Evolutionary conservation across 2,329 filamentous ascomycete genomes (phyloP), one percentile per base, ranked within the genome.

Genomic region (Cladophialophora yegresii): DNA sequence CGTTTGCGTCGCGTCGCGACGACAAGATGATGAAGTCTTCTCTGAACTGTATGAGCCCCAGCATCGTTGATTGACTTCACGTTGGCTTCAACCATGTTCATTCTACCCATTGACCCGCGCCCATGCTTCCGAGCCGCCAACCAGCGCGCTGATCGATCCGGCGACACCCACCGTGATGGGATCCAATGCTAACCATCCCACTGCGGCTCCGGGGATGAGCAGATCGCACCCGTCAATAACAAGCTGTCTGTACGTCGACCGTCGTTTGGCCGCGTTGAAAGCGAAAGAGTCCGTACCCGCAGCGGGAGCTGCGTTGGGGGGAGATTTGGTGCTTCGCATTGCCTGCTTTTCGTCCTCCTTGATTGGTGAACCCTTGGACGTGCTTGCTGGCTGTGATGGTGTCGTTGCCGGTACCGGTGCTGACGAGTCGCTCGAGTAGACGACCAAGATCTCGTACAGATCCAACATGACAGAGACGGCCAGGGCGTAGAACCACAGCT

Each of bases 401-500:
- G 33, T 16, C 4, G 33, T 4, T 2, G 33, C 12, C 13, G 13
- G 33, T 40, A 3, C 12, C 36, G 36, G 16, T n/a, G 36, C 12
- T 13, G 36, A 16, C 8, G 43, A 13, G 2, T 36, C 12, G 12
- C 16, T 20, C 6, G 54, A 51, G 23, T 53, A 43, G n/a, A 64
- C 45, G 22, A 58, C 40, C 9, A 55, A 55, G 23, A 85, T 72
- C 65, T 79, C 75, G 65, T 84, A 68, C 33, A 80, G 32, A 1
- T 79, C 77, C 26, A 79, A 71, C 2, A 82, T 49, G 0, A 85
- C 76, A 0, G 82, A 84, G 63, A 83, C 82, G 10, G 77, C 77
- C 23, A 91, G 77, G 0, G 83, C 83, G 45, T 87, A 84, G 67
- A 91, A 84, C 89, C 89, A 92, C 75, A 89, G 87, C 58, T 85